Base-by-base conservation (phyloP, 371 early-diverging fungal species). In the Basidiobolus meristosporus region DNA sequence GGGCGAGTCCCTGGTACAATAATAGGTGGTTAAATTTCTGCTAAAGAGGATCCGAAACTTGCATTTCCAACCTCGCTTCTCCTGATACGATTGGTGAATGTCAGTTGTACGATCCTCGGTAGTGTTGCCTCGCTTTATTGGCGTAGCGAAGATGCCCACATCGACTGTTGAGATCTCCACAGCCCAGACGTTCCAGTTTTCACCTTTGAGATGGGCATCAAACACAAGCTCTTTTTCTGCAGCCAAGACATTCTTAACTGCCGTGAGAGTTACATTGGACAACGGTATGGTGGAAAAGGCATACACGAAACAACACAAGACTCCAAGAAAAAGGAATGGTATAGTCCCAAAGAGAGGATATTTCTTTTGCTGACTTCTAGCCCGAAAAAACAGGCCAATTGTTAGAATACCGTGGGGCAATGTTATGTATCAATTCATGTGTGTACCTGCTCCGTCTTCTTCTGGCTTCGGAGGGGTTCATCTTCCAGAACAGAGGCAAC, bases 171-270 rank as follows among this genome's bases (percentile, higher is more conserved):
- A 56, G 1, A 76, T 51, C 36, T 56, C 56, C 0, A 73, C 54
- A 19, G 68, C 61, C 64, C 71, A 70, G 44, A 67, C 52, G 36
- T 72, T 72, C 19, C 52, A 51, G 42, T 76, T 76, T 19, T 54
- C 53, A 0, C 68, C 65, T 31, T 59, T 52, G 15, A 76, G 48
- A 33, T 65, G 63, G 40, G 73, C 44, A 46, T 72, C 71, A 40
- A 76, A 76, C n/a, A 76, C 61, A 3, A 76, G 51, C 42, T 72
- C 74, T 43, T 72, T 73, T 20, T 76, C 74, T 3, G 74, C 60
- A 9, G 74, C 68, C 32, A 76, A 43, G 2, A 76, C 69, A 36
- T 73, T 57, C 18, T 68, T 56, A 41, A 76, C 63, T 5, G 52
- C 56, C 2, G 59, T 60, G 10, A 56, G 47, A 21, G 46, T 44